A percentile compares a stretch with the other conserved stretches of the same genome.
Evolutionary conservation across 257 asterid species (phyloP).

Genomic region (Salvia hispanica): DNA sequence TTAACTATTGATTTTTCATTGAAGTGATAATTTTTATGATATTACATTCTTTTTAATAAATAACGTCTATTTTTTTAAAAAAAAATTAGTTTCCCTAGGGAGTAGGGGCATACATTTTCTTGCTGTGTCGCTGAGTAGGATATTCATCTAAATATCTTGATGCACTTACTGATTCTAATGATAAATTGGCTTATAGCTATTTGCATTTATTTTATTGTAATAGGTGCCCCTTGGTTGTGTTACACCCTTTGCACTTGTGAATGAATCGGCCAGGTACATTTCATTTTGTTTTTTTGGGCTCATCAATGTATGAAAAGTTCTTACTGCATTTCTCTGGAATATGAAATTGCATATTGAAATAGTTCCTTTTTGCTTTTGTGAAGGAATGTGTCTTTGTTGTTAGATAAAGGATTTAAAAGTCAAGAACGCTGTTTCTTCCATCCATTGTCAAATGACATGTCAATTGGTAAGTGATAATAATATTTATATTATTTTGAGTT

Average conservation of each 20-base stretch:
- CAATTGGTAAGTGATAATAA: conserved; percentile 58
- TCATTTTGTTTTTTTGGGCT: conserved; percentile 19
- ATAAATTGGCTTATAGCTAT: conserved; percentile 8
- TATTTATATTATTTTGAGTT: background rate
- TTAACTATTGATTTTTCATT: too few species aligned
- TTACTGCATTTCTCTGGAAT: conserved; percentile 3
- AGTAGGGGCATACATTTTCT: too few species aligned
- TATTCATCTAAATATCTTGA: conserved; percentile 1
- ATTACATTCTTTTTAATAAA: too few species aligned
- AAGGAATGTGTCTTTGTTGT: conserved; percentile 78
- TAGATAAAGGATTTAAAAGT: conserved; percentile 75
- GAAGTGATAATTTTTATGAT: too few species aligned
- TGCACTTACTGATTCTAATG: conserved; percentile 19
- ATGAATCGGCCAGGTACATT: conserved; percentile 79
- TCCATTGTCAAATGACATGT: conserved; percentile 83
- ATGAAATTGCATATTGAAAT: conserved; percentile 7
- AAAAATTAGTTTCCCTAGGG: too few species aligned
- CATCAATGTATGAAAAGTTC: conserved; percentile 1
- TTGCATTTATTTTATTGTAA: conserved; percentile 32
- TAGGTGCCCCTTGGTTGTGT: conserved; percentile 92
- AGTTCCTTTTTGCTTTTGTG: conserved; percentile 34
- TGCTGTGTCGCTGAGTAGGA: background rate
- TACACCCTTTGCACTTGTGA: conserved; percentile 82
- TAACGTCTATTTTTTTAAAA: too few species aligned
- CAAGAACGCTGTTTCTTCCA: conserved; percentile 81